Conservation (phyloP, 106 monocot genomes). For the Allium sativum region DNA sequence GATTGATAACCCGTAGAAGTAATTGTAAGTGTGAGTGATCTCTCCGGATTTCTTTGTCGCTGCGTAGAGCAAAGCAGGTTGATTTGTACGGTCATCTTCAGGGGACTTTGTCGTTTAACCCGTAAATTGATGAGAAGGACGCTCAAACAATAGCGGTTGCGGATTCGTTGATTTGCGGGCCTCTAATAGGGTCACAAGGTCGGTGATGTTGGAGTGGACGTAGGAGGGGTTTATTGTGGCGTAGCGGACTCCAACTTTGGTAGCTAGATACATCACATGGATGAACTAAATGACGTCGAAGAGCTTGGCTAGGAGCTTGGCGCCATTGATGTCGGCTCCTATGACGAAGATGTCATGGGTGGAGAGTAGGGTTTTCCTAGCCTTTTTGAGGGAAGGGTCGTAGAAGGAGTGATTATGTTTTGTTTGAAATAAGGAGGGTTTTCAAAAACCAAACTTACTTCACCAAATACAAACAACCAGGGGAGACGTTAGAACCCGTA, state of each 20-base stretch:
- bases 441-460: too few relatives aligned
- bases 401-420: constrained; percentile 29
- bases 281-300: constrained; percentile 35
- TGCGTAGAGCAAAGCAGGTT: constrained; percentile 48
- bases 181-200: constrained; percentile 35
- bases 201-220: constrained; percentile 44
- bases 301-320: constrained; percentile 22
- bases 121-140: constrained; percentile 48
- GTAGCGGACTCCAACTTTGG: constrained; percentile 46
- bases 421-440: too few relatives aligned
- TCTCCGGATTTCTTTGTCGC: constrained; percentile 59
- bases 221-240: constrained; percentile 48
- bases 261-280: constrained; percentile 42
- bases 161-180: constrained; percentile 34
- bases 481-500: too few relatives aligned
- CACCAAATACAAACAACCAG: too few relatives aligned
- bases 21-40: constrained; percentile 57
- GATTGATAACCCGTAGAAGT: constrained; percentile 56
- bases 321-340: constrained; percentile 36
- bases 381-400: constrained; percentile 31
- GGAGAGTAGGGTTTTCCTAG: constrained; percentile 19
- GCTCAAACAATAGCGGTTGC: constrained; percentile 42
- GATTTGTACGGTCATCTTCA: constrained; percentile 46
- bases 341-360: constrained; percentile 22
- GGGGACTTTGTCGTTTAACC: constrained; percentile 40